Evolutionary conservation across 805 yeast genomes (phyloP).

Genomic region (Danielia reshetovae): DNA sequence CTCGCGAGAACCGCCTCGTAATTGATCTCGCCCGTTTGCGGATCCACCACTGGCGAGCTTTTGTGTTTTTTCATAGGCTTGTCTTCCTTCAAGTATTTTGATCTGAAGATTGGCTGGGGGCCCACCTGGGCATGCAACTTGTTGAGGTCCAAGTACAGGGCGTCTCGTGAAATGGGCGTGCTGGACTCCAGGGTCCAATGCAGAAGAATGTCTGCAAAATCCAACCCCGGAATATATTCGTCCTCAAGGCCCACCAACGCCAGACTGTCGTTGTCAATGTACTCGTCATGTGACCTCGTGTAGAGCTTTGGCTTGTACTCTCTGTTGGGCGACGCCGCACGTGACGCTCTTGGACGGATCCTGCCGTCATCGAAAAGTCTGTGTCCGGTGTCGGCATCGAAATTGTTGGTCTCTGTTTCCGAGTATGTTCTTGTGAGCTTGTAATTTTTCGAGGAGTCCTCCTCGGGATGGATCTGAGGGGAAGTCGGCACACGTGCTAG

Average conservation of each 20-base stretch:
- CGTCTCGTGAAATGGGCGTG: constrained; percentile 27
- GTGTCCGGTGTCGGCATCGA: constrained; percentile 51
- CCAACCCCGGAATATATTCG: constrained; percentile 73
- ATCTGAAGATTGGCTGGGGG: constrained; percentile 33
- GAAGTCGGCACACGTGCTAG: constrained; percentile 3
- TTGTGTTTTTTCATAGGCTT: neutral
- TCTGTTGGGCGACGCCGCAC: constrained; percentile 14
- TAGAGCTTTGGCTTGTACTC: constrained; percentile 20
- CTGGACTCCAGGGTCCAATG: constrained; percentile 36
- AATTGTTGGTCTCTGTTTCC: constrained; percentile 60
- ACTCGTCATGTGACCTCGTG: constrained; percentile 28
- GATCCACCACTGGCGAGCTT: constrained; percentile 12
- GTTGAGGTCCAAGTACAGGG: constrained; percentile 38
- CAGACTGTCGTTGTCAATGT: constrained; percentile 15
- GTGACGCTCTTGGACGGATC: constrained; percentile 39
- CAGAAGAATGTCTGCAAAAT: constrained; percentile 45
- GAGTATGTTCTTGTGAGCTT: constrained; percentile 55
- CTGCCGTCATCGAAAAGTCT: constrained; percentile 51
- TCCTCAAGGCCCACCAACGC: constrained; percentile 54
- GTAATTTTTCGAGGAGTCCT: constrained; percentile 14
- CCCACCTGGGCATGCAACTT: constrained; percentile 41
- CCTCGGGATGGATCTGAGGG: constrained; percentile 3
- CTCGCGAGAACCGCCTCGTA: constrained; percentile 40
- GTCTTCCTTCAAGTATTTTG: neutral
- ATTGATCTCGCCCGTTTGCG: constrained; percentile 27